phyloP scores from a whole-genome alignment of 345 rosid genomes.

The Lagerstroemia speciosa region DNA sequence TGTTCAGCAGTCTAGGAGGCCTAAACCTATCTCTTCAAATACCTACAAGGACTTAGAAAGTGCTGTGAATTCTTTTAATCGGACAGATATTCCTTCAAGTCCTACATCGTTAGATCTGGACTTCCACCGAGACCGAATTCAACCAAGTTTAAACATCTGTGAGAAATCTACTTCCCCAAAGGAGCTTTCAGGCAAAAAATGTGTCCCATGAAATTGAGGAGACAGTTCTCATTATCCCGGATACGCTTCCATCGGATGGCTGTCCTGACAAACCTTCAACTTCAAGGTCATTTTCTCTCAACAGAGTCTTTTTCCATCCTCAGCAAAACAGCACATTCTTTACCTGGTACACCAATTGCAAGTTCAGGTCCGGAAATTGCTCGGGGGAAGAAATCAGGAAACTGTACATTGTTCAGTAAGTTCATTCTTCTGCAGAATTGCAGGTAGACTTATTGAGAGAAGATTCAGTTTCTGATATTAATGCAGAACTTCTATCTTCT shows the following conservation, averaged over 20 bases:
- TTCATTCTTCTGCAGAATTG: background rate
- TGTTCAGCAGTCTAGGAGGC: slow-evolving; percentile 27
- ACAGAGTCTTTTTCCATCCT: slow-evolving; percentile 27
- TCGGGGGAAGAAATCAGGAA: slow-evolving; percentile 11
- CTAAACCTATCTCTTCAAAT: slow-evolving; percentile 35
- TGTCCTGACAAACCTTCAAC: slow-evolving; percentile 28
- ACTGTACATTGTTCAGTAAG: slow-evolving; percentile 7
- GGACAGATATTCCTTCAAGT: slow-evolving; percentile 25
- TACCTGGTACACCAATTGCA: slow-evolving; percentile 37
- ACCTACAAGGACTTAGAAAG: slow-evolving; percentile 36
- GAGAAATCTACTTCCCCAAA: slow-evolving; percentile 33
- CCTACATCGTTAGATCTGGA: slow-evolving; percentile 29
- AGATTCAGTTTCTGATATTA: background rate
- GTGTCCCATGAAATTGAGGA: slow-evolving; percentile 28
- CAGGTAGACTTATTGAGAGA: background rate
- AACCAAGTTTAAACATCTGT: slow-evolving; percentile 33
- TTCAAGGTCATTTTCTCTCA: slow-evolving; percentile 40
- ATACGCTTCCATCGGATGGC: slow-evolving; percentile 26
- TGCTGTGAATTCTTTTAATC: slow-evolving; percentile 18
- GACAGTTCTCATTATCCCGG: slow-evolving; percentile 31
- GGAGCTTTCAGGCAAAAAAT: slow-evolving; percentile 28
- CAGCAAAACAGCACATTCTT: slow-evolving; percentile 31
- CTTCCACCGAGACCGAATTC: slow-evolving; percentile 46
- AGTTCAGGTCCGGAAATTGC: slow-evolving; percentile 18
- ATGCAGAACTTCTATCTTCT: background rate